Base-by-base conservation (phyloP, 2,329 filamentous ascomycete genomes). In the Fusarium nisikadoi region DNA sequence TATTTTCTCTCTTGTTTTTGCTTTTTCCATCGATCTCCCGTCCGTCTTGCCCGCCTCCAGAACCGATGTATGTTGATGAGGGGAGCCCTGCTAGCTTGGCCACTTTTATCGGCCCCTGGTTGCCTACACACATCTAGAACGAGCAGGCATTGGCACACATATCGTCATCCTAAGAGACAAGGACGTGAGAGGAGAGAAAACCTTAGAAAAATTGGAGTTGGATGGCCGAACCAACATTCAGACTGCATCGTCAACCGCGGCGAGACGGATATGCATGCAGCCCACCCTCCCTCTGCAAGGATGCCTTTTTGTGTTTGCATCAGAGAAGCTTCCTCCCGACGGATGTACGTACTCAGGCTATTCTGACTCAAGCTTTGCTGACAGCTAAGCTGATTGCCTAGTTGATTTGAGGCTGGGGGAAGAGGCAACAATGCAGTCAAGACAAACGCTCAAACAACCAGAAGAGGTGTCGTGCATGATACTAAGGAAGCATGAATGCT, bases 31-130 rank as follows among this genome's bases (percentile, higher is more conserved):
- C 70, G 72, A 76, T 76, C 74, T 76, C 68, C 70, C 23, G 23
- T 25, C 23, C 74, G 74, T 65, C 70, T 73, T 73, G 73, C 65
- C 70, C 70, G 70, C 62, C 72, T 72, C 74, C 72, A 67, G 39
- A 39, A 38, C 33, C 62, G 57, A 74, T 68, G 65, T 69, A 74
- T 64, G 65, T 69, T 31, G 47, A 67, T 38, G 49, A 64, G 59
- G 69, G 68, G 68, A 33, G 41, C 61, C 57, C 50, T 69, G 57
- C 65, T 62, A 68, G 46, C 43, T 38, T 36, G 54, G 47, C 47
- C 56, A 55, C 57, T 41, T 67, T 47, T 42, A 60, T 62, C 58
- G n/a, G 25, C 64, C 71, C 72, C 62, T 55, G 62, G 54, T 70
- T 39, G 61, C 23, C 25, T 42, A 43, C 53, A 56, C 45, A 43